phyloP scores from a whole-genome alignment of 2,329 filamentous ascomycete species.

The Scleromitrula shiraiana region DNA sequence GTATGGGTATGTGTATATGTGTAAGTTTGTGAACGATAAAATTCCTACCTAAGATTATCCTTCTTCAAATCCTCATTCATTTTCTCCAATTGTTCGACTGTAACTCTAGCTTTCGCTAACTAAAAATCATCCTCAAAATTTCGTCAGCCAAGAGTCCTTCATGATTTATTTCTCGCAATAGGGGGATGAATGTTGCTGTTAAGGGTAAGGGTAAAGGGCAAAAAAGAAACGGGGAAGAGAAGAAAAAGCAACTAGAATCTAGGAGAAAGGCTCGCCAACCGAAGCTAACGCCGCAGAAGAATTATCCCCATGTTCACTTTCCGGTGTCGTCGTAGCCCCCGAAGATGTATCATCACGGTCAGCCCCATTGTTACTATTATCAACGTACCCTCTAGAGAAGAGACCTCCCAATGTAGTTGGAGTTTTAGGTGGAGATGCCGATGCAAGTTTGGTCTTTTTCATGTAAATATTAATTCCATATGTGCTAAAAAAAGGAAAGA shows the following conservation, averaged over 20 bases:
- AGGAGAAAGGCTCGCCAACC: constrained; percentile 42
- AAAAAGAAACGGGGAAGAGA: constrained; percentile 6
- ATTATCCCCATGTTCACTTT: constrained; percentile 52
- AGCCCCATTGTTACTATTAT: too few relatives aligned
- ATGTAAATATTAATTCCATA: background rate
- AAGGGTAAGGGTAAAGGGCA: background rate
- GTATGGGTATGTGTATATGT: background rate
- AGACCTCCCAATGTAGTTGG: constrained; percentile 37
- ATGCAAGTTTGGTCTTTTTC: constrained; percentile 24
- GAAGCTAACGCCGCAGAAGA: constrained; percentile 58
- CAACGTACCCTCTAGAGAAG: constrained; percentile 46
- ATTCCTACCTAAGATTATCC: constrained; percentile 40
- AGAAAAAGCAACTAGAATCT: constrained; percentile 18
- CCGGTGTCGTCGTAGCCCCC: constrained; percentile 37
- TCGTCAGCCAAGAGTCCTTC: too few relatives aligned
- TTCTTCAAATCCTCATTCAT: constrained; percentile 49
- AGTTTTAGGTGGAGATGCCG: constrained; percentile 33
- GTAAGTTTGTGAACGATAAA: background rate
- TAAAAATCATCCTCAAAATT: constrained; percentile 18
- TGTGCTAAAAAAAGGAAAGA: background rate
- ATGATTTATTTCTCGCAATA: too few relatives aligned
- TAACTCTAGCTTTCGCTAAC: constrained; percentile 29
- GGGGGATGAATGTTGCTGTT: background rate
- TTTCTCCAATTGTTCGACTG: constrained; percentile 34
- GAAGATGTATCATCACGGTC: constrained; percentile 29